A percentile compares a stretch with the other conserved stretches of the same genome.
Conservation (phyloP, 129 eudicot species). For the Centrapalus pauciflorus region DNA sequence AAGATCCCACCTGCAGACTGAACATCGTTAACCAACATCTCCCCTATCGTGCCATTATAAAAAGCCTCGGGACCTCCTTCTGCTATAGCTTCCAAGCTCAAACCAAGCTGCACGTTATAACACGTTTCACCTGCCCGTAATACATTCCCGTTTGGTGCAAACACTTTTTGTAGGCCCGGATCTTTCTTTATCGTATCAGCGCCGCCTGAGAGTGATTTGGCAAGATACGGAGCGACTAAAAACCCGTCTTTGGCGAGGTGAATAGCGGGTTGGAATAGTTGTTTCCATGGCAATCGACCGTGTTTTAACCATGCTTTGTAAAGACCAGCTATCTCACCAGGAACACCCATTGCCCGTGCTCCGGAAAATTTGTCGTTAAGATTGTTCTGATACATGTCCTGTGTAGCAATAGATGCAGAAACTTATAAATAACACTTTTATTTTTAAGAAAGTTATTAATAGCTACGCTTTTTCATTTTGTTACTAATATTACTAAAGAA, state of each 20-base stretch:
- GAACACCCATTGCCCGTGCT: slow-evolving; percentile 72
- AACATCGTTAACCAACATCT: slow-evolving; percentile 61
- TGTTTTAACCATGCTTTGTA: slow-evolving; percentile 66
- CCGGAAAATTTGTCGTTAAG: slow-evolving; percentile 41
- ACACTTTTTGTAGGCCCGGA: slow-evolving; percentile 62
- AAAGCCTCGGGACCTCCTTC: slow-evolving; percentile 80
- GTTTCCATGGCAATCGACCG: slow-evolving; percentile 76
- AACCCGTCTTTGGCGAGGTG: slow-evolving; percentile 70
- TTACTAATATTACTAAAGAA: too few relatives aligned
- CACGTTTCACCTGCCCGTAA: slow-evolving; percentile 68
- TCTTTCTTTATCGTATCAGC: slow-evolving; percentile 35
- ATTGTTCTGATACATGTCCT: slow-evolving; percentile 77
- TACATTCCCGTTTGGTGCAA: slow-evolving; percentile 61
- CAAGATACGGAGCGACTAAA: slow-evolving; percentile 61
- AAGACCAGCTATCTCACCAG: slow-evolving; percentile 92
- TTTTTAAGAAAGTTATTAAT: too few relatives aligned
- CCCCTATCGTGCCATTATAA: slow-evolving; percentile 70
- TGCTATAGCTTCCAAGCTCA: slow-evolving; percentile 70
- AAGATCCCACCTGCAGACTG: slow-evolving; percentile 72
- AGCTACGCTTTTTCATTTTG: too few relatives aligned
- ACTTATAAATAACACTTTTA: too few relatives aligned
- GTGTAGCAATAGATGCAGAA: background rate
- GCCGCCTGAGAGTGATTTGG: slow-evolving; percentile 13
- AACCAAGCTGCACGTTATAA: slow-evolving; percentile 59
- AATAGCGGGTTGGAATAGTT: slow-evolving; percentile 67